Evolutionary conservation across 805 yeast species (phyloP).

Genomic region (Candida oleophila): DNA sequence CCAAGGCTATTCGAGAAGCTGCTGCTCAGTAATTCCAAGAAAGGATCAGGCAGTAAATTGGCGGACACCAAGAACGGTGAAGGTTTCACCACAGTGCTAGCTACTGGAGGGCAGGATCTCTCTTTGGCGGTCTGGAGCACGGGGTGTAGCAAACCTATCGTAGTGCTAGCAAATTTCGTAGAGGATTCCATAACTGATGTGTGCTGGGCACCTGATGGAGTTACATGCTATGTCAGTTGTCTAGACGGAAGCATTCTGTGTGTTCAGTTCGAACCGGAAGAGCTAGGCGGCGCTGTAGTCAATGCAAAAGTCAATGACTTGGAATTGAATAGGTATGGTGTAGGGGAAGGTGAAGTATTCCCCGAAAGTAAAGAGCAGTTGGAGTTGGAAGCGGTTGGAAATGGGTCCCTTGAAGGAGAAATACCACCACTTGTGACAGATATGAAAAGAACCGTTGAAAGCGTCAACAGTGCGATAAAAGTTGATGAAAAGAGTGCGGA

Average conservation of each 20-base stretch:
- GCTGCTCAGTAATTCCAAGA: slow-evolving; percentile 11
- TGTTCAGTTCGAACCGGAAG: slow-evolving; percentile 59
- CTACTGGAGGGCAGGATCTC: slow-evolving; percentile 95
- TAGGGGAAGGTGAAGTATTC: slow-evolving; percentile 78
- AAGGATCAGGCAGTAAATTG: slow-evolving; percentile 54
- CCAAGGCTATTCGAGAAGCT: slow-evolving; percentile 60
- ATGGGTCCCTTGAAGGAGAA: slow-evolving; percentile 24
- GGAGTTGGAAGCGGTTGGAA: slow-evolving; percentile 50
- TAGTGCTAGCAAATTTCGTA: slow-evolving; percentile 75
- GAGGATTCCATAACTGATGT: slow-evolving; percentile 82
- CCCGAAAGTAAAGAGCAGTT: slow-evolving; percentile 87
- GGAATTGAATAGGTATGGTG: slow-evolving; percentile 81
- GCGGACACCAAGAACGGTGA: slow-evolving; percentile 61
- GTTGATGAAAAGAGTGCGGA: slow-evolving; percentile 14
- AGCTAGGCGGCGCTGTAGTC: slow-evolving; percentile 61
- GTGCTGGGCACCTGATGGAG: slow-evolving; percentile 85
- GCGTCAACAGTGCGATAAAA: slow-evolving; percentile 34
- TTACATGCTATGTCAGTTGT: slow-evolving; percentile 69
- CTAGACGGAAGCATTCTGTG: slow-evolving; percentile 81
- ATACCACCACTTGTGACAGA: slow-evolving; percentile 4
- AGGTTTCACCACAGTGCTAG: slow-evolving; percentile 67
- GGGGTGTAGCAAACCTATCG: slow-evolving; percentile 67
- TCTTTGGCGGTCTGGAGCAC: slow-evolving; percentile 89
- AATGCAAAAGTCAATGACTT: slow-evolving; percentile 60
- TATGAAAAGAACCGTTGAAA: slow-evolving; percentile 11